Evolutionary conservation across 2,329 filamentous ascomycete genomes (phyloP).

Genomic region (Cytospora schulzeri): DNA sequence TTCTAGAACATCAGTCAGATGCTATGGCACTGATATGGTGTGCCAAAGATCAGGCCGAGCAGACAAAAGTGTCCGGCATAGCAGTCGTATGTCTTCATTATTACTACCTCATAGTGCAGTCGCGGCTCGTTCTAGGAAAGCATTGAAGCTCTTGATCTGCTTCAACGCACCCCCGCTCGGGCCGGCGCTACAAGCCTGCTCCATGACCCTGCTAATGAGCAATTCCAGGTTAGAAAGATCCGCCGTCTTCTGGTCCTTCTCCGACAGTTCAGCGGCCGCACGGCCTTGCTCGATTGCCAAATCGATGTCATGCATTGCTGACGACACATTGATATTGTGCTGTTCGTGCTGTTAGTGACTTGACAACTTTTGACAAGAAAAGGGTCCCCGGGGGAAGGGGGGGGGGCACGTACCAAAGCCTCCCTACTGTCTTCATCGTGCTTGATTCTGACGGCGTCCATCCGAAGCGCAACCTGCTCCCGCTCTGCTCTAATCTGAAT

Average conservation of each 20-base stretch:
- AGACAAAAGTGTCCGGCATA: background rate
- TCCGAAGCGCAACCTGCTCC: constrained; percentile 62
- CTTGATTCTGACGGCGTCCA: constrained; percentile 63
- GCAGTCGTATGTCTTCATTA: background rate
- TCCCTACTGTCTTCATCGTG: constrained; percentile 58
- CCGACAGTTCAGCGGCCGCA: constrained; percentile 49
- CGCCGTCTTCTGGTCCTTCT: constrained; percentile 49
- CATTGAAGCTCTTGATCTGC: constrained; percentile 64
- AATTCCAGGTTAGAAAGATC: constrained; percentile 61
- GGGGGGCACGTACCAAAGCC: constrained; percentile 47
- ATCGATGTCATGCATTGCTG: constrained; percentile 63
- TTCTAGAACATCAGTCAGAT: background rate
- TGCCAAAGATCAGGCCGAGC: background rate
- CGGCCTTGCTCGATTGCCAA: constrained; percentile 49
- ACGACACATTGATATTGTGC: constrained; percentile 57
- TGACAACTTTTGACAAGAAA: too few species aligned
- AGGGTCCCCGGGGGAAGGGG: constrained; percentile 1
- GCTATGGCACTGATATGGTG: background rate
- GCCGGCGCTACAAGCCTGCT: constrained; percentile 53
- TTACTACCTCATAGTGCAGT: constrained; percentile 51
- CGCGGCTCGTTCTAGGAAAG: constrained; percentile 63
- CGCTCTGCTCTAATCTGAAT: constrained; percentile 59
- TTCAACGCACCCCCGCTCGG: constrained; percentile 52
- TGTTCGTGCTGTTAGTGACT: constrained; percentile 24
- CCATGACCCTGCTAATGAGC: constrained; percentile 55